phyloP scores from a whole-genome alignment of 495 filamentous ascomycete species.

The Tricharina praecox region DNA sequence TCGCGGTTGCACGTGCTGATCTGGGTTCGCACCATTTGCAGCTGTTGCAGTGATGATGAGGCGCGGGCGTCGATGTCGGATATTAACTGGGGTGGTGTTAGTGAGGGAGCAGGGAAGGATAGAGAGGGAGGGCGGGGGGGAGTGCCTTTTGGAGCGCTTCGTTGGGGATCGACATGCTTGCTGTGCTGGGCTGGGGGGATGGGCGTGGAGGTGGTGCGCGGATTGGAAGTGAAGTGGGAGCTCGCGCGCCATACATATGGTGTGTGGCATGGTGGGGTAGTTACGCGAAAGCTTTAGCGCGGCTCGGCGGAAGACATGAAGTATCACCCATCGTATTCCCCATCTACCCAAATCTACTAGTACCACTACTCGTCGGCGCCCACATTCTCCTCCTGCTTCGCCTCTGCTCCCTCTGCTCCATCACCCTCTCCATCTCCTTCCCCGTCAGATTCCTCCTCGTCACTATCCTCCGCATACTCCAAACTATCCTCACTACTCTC shows the following conservation, averaged over 20 bases:
- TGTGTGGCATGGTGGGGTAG: too few species aligned
- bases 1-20: constrained; percentile 38
- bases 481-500: background rate
- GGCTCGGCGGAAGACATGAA: too few species aligned
- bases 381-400: background rate
- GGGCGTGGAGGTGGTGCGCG: too few species aligned
- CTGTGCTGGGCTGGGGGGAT: too few species aligned
- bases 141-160: constrained; percentile 85
- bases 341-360: too few species aligned
- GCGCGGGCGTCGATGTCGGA: constrained; percentile 88
- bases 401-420: background rate
- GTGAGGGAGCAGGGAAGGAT: too few species aligned
- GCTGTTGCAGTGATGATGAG: constrained; percentile 75
- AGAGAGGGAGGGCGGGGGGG: background rate
- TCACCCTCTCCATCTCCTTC: background rate
- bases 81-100: constrained; percentile 44
- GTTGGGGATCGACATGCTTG: constrained; percentile 81
- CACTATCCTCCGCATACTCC: background rate
- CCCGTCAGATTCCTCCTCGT: background rate
- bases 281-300: too few species aligned
- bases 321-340: too few species aligned
- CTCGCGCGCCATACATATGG: too few species aligned
- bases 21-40: constrained; percentile 70
- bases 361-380: too few species aligned
- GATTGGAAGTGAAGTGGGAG: too few species aligned